A percentile compares a stretch with the other conserved stretches of the same genome.
Evolutionary conservation across 192 early-diverging fungal genomes (phyloP).

Genomic region (Coemansia sp.): DNA sequence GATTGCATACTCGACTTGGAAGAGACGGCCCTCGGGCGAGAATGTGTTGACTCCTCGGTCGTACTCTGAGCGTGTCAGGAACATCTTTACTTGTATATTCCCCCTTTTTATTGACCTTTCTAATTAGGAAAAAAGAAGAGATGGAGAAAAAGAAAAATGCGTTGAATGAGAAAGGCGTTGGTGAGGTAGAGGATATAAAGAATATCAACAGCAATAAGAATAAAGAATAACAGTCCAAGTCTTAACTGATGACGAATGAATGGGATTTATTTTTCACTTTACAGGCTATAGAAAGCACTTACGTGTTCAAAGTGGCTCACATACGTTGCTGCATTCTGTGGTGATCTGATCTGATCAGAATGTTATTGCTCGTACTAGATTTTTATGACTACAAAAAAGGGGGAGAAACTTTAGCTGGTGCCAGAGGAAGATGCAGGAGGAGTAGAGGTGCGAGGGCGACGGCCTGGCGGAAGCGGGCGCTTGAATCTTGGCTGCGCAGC

Average conservation of each 20-base stretch:
- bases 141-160: background rate
- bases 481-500: conserved; percentile 35
- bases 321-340: no score
- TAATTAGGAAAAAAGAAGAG: no score
- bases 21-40: conserved; percentile 97
- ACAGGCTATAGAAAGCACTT: no score
- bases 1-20: conserved; percentile 99
- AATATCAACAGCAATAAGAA: background rate
- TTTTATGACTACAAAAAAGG: background rate
- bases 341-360: no score
- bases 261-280: no score
- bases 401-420: background rate
- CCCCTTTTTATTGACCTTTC: no score
- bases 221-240: background rate
- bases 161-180: background rate
- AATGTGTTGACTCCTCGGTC: conserved; percentile 99
- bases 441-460: conserved; percentile 34
- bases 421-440: background rate
- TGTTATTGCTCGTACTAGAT: no score
- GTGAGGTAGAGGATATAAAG: no score
- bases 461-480: conserved; percentile 45
- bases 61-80: conserved; percentile 83
- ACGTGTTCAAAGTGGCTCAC: no score
- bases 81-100: conserved; percentile 19
- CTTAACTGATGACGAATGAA: background rate